Evolutionary conservation across 768 basidiomycete species (phyloP), one percentile per base, ranked within the genome.

Genomic region (Clitopilus hobsonii): DNA sequence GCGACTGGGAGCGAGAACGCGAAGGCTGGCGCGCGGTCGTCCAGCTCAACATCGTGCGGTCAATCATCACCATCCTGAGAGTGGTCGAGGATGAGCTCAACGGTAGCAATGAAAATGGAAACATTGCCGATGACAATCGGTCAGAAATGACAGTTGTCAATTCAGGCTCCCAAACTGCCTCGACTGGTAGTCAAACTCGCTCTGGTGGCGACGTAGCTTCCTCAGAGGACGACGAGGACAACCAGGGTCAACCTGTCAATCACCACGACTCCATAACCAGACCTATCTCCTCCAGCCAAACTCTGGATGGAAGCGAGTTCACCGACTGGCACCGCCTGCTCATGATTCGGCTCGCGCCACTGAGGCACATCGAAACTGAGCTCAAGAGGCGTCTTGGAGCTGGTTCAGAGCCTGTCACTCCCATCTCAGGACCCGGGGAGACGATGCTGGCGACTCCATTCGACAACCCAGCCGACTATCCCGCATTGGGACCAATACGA

Each of bases 31-130:
- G 86, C 20, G 75, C 84, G 0, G 85, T 91, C 54, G 81, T 92
- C 11, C 89, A 89, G 58, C 83, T 92, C 53, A 92, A 92, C 67
- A 78, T 92, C 60, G 82, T 91, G 30, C 84, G 81, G 51, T 84
- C 85, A 36, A 78, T 90, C 60, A 84, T 82, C 41, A 72, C 74
- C 56, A 84, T 92, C 56, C 78, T 89, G 56, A 78, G 80, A 52
- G 76, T 82, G 53, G 68, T 91, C 51, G 75, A 82, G 60, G 70
- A 73, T 4, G 85, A 85, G 50, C 69, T 84, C 65, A 73, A 74
- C 58, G 73, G 74, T 2, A 20, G 41, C 16, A 45, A 18, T 20
- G 69, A 76, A 5, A 55, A 60, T 7, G 64, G 60, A 0, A 55
- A 64, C 4, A 73, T 74, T 11, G 64, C 66, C 2, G 71, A 73